Evolutionary conservation across 2,329 filamentous ascomycete genomes (phyloP), one percentile per base, ranked within the genome.

Genomic region (Seiridium unicorne): DNA sequence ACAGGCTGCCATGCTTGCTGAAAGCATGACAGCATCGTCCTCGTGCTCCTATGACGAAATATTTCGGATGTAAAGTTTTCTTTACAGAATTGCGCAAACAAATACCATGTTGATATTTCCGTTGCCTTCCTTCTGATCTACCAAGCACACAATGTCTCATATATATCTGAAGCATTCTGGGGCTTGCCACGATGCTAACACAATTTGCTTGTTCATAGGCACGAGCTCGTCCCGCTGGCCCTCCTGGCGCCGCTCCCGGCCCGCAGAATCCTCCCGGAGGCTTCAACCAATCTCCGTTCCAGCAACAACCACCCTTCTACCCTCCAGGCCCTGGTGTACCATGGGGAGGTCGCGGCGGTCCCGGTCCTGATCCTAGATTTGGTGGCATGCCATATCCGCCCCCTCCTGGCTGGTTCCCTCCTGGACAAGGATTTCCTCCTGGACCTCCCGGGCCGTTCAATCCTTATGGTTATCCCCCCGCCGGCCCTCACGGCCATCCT

Each of bases 111-210:
- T 89, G 93, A 97, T 87, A 89, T 90, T 89, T 97, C 93, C 93
- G 93, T 97, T 97, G 93, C 93, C 93, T 97, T 97, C 93, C 93
- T 97, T 97, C 93, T 97, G 93, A 97, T 88, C 72, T 64, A 69
- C 60, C 60, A 66, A 68, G 69, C 66, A 65, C 63, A 60, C 60
- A 13, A 31, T 46, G 18, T 18, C 7, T 34, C 18, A 6, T 53
- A 11, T 36, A 7, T 42, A n/a, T 11, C 35, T 64, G 49, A 58
- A 46, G 5, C 9, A 6, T 34, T 53, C 18, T 26, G 18, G 18
- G 18, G 51, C 10, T 46, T 36, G 57, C 38, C 42, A 63, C 46
- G 63, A 63, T 63, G 64, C 63, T 79, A 67, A 73, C 51, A 55
- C 61, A 51, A 18, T 36, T 48, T 60, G 31, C 63, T 65, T 60